A percentile compares a stretch with the other conserved stretches of the same genome.
phyloP scores from a whole-genome alignment of 768 basidiomycete genomes.

The Hericium rajendrae region DNA sequence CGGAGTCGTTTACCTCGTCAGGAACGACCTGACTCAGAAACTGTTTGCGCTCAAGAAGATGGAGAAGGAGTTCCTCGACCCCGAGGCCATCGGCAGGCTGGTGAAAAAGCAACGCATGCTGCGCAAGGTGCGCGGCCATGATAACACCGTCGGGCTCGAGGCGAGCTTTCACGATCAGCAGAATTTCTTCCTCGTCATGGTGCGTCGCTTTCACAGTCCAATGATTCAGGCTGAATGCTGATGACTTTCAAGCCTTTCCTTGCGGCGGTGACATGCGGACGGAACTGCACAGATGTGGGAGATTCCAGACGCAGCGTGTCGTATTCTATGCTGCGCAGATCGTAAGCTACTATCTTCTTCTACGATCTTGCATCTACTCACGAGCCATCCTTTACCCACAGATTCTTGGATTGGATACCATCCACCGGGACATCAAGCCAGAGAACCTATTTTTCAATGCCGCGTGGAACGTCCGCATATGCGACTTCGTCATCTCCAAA shows the following conservation, averaged over 20 bases:
- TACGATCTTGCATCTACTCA: not conserved
- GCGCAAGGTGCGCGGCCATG: not conserved
- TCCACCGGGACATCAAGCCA: constrained; percentile 8
- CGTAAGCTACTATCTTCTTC: not conserved
- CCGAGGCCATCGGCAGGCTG: not conserved
- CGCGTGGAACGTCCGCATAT: constrained; percentile 4
- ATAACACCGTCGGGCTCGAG: not conserved
- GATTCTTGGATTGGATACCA: constrained; percentile 6
- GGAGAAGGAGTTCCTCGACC: constrained; percentile 1
- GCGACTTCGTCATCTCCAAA: constrained; percentile 6
- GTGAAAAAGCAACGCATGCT: constrained; percentile 2
- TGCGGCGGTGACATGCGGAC: not conserved
- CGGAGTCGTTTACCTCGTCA: not conserved
- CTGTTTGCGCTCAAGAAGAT: constrained; percentile 1
- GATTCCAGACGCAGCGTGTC: not conserved
- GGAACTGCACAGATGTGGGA: not conserved
- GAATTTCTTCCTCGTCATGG: constrained; percentile 7
- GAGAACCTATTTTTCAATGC: constrained; percentile 5
- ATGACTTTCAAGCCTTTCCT: not conserved
- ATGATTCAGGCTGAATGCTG: not conserved
- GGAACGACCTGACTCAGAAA: not conserved
- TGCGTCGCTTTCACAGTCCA: not conserved
- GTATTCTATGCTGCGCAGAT: constrained; percentile 4
- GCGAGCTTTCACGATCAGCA: constrained; percentile 6
- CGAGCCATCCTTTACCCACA: not conserved